Base-by-base conservation (phyloP, 2,329 filamentous ascomycete species). In the Trichoderma atroviride region DNA sequence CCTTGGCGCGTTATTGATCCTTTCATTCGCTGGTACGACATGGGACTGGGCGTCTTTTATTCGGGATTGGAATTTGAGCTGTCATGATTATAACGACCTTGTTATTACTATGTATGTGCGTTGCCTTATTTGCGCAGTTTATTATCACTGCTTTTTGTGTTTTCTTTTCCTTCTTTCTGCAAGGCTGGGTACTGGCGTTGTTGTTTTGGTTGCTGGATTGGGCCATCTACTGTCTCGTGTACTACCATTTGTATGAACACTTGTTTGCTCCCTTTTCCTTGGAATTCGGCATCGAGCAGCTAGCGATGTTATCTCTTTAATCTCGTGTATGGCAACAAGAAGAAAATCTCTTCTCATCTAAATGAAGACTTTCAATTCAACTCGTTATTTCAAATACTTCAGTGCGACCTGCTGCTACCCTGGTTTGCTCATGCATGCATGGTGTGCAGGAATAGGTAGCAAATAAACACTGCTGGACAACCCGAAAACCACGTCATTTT, bases 51-150 rank as follows among this genome's bases (percentile, higher is more conserved):
- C 33, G 40, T 19, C 9, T 27, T 24, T 31, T 6, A 29, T 13
- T 29, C 16, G 47, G 61, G 13, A 55, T 64, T 27, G 31, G 50
- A 40, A 43, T 56, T 27, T 43, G 24, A 31, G 35, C 55, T 35
- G 35, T 56, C 50, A 64, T n/a, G 50, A 67, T 59, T 27, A 57
- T n/a, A n/a, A n/a, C 43, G 31, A 55, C 47, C 37, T 24, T 53
- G 13, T 29, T 43, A 13, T 61, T 9, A 11, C 47, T 33, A 47
- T 22, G 29, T 35, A 47, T 27, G n/a, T 31, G n/a, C 10, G 16
- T 62, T 19, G 14, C 29, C 6, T 55, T 29, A 40, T 4, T 4
- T 4, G 35, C 24, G 7, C 13, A 16, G 16, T 7, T 22, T 16
- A 47, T 61, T 1, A 9, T 14, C 60, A 63, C 11, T 55, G 22